Conservation (phyloP, 148 eudicot genomes). For the Rhododendron mucronatum region DNA sequence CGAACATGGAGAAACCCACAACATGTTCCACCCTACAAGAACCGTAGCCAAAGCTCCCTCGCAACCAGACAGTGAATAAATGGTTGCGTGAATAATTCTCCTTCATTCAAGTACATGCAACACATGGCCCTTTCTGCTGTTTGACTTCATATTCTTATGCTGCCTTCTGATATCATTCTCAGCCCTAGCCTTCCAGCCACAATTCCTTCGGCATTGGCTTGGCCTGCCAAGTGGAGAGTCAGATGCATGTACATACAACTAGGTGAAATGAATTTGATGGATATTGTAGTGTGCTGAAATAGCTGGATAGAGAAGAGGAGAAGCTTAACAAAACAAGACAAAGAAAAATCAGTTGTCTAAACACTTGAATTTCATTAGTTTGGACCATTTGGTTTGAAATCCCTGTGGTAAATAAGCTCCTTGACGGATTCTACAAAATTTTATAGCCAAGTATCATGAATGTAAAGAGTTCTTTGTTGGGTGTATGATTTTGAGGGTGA, state of each 20-base stretch:
- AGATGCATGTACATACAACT: not conserved
- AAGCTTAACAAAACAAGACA: not conserved
- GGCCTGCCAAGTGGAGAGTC: not conserved
- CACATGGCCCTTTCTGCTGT: not conserved
- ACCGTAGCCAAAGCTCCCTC: not conserved
- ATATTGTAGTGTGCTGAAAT: not conserved
- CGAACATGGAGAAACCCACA: not conserved
- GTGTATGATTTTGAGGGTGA: not conserved
- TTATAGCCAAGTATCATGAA: not conserved
- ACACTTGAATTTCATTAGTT: not conserved
- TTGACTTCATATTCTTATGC: not conserved
- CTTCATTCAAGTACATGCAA: not conserved
- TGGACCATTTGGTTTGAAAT: not conserved
- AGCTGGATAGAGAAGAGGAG: not conserved
- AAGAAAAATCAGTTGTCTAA: not conserved
- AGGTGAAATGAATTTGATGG: not conserved
- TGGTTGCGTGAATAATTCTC: not conserved
- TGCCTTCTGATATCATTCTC: not conserved
- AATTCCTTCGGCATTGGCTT: not conserved
- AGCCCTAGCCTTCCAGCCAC: not conserved
- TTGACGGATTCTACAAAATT: not conserved
- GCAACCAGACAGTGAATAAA: not conserved
- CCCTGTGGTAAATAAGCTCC: not conserved
- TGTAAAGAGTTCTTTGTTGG: not conserved
- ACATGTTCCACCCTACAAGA: not conserved